phyloP scores from a whole-genome alignment of 2,329 filamentous ascomycete species.

The Knufia petricola region DNA sequence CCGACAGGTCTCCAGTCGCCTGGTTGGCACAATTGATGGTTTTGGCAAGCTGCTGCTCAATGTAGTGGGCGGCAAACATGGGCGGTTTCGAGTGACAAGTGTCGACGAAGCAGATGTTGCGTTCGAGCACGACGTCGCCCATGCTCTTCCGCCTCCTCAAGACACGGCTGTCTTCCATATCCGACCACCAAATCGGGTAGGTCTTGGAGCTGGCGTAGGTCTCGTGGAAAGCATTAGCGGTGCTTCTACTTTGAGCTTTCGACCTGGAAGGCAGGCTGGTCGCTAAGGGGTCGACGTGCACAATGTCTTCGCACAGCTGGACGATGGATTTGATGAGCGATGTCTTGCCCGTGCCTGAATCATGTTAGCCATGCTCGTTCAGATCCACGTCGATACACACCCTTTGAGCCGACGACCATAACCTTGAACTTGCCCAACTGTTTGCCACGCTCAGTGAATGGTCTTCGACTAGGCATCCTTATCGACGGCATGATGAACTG shows the following conservation, averaged over 20 bases:
- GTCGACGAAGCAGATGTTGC: slow-evolving; percentile 91
- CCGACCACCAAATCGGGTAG: slow-evolving; percentile 83
- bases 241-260: not conserved
- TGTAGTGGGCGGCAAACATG: slow-evolving; percentile 53
- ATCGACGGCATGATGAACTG: slow-evolving; percentile 98
- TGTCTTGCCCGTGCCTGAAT: slow-evolving; percentile 71
- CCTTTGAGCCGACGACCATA: slow-evolving; percentile 70
- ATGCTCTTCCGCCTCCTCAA: slow-evolving; percentile 58
- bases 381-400: slow-evolving; percentile 34
- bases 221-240: slow-evolving; percentile 34
- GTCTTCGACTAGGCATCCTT: slow-evolving; percentile 75
- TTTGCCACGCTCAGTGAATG: slow-evolving; percentile 82
- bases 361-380: slow-evolving; percentile 10
- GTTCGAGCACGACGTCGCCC: slow-evolving; percentile 69
- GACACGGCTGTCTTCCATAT: slow-evolving; percentile 57
- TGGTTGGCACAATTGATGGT: slow-evolving; percentile 53
- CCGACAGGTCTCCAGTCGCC: slow-evolving; percentile 63
- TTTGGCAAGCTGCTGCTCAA: slow-evolving; percentile 59
- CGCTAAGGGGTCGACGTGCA: slow-evolving; percentile 67
- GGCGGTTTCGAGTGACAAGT: slow-evolving; percentile 52
- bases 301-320: slow-evolving; percentile 79
- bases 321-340: slow-evolving; percentile 82
- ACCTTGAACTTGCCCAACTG: slow-evolving; percentile 78
- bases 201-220: slow-evolving; percentile 72
- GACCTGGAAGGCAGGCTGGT: slow-evolving; percentile 11